Evolutionary conservation across 495 filamentous ascomycete species (phyloP).

Genomic region (Lophium mytilinum): DNA sequence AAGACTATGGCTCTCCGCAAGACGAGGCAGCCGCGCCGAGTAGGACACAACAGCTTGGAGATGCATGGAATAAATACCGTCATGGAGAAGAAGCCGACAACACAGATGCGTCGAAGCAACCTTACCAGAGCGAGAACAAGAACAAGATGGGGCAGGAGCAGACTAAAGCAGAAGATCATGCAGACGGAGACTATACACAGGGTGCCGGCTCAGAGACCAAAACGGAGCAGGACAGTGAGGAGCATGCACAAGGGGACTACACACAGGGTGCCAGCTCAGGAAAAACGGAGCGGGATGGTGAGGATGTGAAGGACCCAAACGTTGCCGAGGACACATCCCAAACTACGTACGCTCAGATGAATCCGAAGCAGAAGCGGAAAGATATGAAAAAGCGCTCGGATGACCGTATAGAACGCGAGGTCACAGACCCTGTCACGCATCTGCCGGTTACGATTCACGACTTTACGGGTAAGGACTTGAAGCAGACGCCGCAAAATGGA

Average conservation of each 20-base stretch:
- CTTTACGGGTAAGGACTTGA: slow-evolving; percentile 51
- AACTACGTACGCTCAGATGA: slow-evolving; percentile 33
- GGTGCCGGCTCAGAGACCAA: background rate
- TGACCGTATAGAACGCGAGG: slow-evolving; percentile 46
- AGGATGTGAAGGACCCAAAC: slow-evolving; percentile 23
- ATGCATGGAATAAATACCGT: slow-evolving; percentile 14
- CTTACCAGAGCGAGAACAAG: slow-evolving; percentile 26
- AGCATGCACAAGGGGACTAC: slow-evolving; percentile 35
- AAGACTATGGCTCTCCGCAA: slow-evolving; percentile 19
- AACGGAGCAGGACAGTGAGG: slow-evolving; percentile 29
- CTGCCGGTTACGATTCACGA: slow-evolving; percentile 57
- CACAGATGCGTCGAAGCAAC: slow-evolving; percentile 11
- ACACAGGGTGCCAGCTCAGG: background rate
- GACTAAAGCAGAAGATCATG: slow-evolving; percentile 26
- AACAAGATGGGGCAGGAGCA: slow-evolving; percentile 16
- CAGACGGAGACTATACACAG: slow-evolving; percentile 30
- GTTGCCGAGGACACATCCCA: slow-evolving; percentile 47
- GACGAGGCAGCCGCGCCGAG: slow-evolving; percentile 13
- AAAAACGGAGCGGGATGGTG: slow-evolving; percentile 26
- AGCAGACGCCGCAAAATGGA: slow-evolving; percentile 47
- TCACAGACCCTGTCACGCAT: slow-evolving; percentile 68
- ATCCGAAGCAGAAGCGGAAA: slow-evolving; percentile 53
- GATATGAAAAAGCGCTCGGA: slow-evolving; percentile 42
- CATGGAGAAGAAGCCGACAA: slow-evolving; percentile 26
- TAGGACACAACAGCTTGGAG: slow-evolving; percentile 12